Conservation (phyloP, 78 protist genomes). For the Bigelowiella natans region DNA sequence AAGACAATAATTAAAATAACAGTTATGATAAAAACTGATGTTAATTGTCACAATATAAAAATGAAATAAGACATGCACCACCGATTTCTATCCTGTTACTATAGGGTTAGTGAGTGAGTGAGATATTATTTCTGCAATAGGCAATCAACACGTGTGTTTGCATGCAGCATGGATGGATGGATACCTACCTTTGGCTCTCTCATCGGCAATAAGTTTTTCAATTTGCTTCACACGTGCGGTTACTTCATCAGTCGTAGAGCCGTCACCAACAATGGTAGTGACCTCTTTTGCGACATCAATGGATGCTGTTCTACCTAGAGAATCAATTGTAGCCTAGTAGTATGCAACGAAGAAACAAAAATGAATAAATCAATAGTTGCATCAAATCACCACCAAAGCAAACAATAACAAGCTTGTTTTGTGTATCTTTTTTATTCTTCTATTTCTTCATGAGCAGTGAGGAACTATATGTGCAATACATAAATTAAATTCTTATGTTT, state of each 20-base stretch:
- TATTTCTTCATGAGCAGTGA: not conserved
- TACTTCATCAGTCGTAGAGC: not conserved
- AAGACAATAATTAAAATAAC: no score
- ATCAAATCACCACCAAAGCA: not conserved
- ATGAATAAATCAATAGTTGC: not conserved
- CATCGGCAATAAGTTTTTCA: not conserved
- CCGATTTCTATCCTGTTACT: no score
- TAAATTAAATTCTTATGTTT: not conserved
- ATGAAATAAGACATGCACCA: no score
- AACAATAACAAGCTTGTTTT: no score
- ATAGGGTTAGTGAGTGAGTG: not conserved
- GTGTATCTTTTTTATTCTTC: no score
- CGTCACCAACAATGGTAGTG: not conserved
- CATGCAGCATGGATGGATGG: not conserved
- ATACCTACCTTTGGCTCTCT: not conserved
- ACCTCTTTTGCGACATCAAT: constrained; percentile 12
- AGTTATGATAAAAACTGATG: no score
- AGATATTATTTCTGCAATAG: not conserved
- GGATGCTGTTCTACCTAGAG: not conserved
- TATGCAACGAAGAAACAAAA: no score
- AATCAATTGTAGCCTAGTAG: constrained; percentile 2
- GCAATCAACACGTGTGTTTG: not conserved
- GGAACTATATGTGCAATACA: not conserved
- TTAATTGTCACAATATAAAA: no score
- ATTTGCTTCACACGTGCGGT: not conserved